Conservation (phyloP, 805 yeast genomes). For the Monosporozyma yasuniensis region DNA sequence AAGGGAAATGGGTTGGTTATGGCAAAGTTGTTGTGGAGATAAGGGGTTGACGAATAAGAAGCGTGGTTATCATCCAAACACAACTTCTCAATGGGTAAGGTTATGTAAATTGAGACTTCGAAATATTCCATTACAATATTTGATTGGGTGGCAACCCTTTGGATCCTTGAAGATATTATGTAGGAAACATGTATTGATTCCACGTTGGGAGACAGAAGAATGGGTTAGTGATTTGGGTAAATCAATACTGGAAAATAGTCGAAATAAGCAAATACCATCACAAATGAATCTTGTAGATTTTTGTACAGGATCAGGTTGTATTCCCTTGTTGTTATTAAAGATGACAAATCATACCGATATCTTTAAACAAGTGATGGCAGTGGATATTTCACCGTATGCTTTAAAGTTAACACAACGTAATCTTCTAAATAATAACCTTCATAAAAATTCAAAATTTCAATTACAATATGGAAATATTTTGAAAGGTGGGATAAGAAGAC, state of each 20-base stretch:
- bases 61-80: not conserved
- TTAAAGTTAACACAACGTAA: conserved; percentile 27
- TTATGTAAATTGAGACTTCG: conserved; percentile 49
- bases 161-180: conserved; percentile 58
- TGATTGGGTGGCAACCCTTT: conserved; percentile 82
- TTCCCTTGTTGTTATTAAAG: conserved; percentile 37
- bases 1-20: conserved; percentile 24
- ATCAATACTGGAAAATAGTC: not conserved
- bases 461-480: not conserved
- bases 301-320: conserved; percentile 87
- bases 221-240: conserved; percentile 50
- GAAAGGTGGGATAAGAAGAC: not conserved
- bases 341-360: not conserved
- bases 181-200: conserved; percentile 62
- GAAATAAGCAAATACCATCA: too few species aligned
- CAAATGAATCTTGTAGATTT: conserved; percentile 51
- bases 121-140: conserved; percentile 71
- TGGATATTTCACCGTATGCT: conserved; percentile 53
- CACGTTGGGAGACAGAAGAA: conserved; percentile 93
- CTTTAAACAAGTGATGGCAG: conserved; percentile 32
- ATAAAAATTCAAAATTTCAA: not conserved
- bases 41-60: not conserved
- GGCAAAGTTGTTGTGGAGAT: conserved; percentile 6
- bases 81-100: conserved; percentile 3
- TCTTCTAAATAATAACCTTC: not conserved